Base-by-base conservation (phyloP, 1,139 yeast genomes). In the Kodamaea suecica region DNA sequence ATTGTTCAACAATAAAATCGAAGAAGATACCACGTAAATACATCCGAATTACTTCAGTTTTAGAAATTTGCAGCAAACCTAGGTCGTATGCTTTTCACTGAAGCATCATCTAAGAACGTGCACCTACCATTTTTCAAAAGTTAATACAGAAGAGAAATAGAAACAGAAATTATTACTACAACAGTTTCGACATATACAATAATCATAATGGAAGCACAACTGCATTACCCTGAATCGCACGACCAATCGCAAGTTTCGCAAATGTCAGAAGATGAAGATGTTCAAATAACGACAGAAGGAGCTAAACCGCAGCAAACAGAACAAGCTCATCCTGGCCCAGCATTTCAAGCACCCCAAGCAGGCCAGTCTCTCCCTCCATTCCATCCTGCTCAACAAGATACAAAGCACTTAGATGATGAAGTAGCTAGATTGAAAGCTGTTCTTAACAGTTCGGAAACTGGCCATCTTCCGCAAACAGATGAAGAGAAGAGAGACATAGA, bases 401-500 rank as follows among this genome's bases (percentile, higher is more conserved):
- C 45, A 17, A 39, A 44, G 28, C 43, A 41, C 23, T 36, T 44
- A 38, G 51, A 48, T 31, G 45, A 42, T 14, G 52, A 47, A 30
- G 49, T 47, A 7, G 48, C 47, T 15, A 37, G 49, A 26, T 42
- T 47, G 27, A 43, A 44, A 38, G 48, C 48, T 10, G 45, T 37
- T 7, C 38, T 43, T 27, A 42, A 42, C 27, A 33, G 47, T 7
- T 47, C 45, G 21, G 48, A 45, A 27, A 25, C 47, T 9, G 45
- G 34, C 5, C 49, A 39, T 26, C 28, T 35, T 19, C 48, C 50
- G 3, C 50, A 42, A 29, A 42, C 53, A 4, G 66, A 61, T 30
- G 63, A 57, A 29, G 66, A 59, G 30, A 72, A 62, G 43, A 52
- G 62, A 38, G 77, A 70, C 34, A 54, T 64, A 17, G 97, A 90